phyloP scores from a whole-genome alignment of 129 eudicot species.

The Ambrosia trifida region DNA sequence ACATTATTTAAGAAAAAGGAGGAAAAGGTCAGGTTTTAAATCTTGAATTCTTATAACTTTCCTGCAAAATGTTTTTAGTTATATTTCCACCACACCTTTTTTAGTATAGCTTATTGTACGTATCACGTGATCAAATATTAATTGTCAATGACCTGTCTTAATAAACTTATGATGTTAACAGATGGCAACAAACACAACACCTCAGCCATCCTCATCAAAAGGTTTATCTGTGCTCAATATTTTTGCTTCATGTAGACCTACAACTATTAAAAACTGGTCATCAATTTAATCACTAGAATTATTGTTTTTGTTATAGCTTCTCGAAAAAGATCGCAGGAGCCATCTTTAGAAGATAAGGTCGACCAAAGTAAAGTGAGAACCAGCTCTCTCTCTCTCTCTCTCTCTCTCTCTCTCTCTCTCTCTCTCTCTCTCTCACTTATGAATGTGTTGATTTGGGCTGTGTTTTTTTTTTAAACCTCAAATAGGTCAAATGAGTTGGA shows the following conservation, averaged over 20 bases:
- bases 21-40: conserved; percentile 54
- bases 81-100: background rate
- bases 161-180: conserved; percentile 34
- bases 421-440: too few relatives aligned
- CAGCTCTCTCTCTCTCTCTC: background rate
- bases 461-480: background rate
- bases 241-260: conserved; percentile 15
- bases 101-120: background rate
- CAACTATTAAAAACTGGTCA: conserved; percentile 7
- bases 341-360: conserved; percentile 28
- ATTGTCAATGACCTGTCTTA: conserved; percentile 12
- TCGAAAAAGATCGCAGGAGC: conserved; percentile 31
- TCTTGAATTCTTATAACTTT: conserved; percentile 14
- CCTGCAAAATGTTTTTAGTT: background rate
- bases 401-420: too few relatives aligned
- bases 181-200: conserved; percentile 39
- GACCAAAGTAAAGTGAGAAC: conserved; percentile 40
- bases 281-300: conserved; percentile 8
- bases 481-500: background rate
- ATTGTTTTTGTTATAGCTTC: conserved; percentile 34
- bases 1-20: conserved; percentile 82
- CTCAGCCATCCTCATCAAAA: conserved; percentile 34
- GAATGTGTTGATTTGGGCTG: background rate
- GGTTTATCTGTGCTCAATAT: conserved; percentile 35
- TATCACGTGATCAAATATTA: conserved; percentile 10